Conservation (phyloP, 371 early-diverging fungal genomes). For the Lichtheimia ornata region DNA sequence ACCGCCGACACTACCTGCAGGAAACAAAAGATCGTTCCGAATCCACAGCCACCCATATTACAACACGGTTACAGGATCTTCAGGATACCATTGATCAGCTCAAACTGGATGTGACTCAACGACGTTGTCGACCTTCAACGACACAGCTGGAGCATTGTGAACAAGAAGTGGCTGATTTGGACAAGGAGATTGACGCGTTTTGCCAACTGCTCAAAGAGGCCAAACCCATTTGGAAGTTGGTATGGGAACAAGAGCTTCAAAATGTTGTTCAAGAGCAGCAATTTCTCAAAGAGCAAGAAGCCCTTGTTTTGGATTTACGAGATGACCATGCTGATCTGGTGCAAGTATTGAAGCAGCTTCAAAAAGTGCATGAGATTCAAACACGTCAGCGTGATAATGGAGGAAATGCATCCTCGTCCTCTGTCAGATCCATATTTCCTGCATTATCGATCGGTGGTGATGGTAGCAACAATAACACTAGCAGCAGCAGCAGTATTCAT, state of each 20-base stretch:
- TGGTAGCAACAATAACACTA: not conserved
- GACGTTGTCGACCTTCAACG: conserved; percentile 66
- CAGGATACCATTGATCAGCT: conserved; percentile 76
- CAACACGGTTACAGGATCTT: conserved; percentile 63
- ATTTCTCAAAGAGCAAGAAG: conserved; percentile 76
- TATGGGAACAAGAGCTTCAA: conserved; percentile 81
- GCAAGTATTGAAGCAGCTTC: conserved; percentile 8
- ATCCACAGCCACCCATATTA: conserved; percentile 52
- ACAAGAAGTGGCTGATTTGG: conserved; percentile 49
- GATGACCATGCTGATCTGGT: conserved; percentile 17
- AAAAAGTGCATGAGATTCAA: conserved; percentile 7
- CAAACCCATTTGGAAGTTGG: conserved; percentile 75
- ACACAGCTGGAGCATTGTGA: conserved; percentile 52
- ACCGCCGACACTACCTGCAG: conserved; percentile 47
- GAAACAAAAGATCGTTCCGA: conserved; percentile 63
- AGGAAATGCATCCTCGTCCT: not conserved
- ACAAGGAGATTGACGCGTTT: conserved; percentile 46
- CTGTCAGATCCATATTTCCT: not conserved
- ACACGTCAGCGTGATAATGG: not conserved
- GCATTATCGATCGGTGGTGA: not conserved
- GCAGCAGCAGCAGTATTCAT: not conserved
- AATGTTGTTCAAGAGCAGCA: conserved; percentile 78
- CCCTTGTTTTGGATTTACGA: conserved; percentile 58
- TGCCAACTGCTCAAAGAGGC: conserved; percentile 50
- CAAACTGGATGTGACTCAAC: conserved; percentile 75